A percentile compares a stretch with the other conserved stretches of the same genome.
These are phyloP conservation scores for Helicostylum pulchrum DNA, from an alignment of 192 early-diverging fungal genomes.

Conservation along the genomic window DNA sequence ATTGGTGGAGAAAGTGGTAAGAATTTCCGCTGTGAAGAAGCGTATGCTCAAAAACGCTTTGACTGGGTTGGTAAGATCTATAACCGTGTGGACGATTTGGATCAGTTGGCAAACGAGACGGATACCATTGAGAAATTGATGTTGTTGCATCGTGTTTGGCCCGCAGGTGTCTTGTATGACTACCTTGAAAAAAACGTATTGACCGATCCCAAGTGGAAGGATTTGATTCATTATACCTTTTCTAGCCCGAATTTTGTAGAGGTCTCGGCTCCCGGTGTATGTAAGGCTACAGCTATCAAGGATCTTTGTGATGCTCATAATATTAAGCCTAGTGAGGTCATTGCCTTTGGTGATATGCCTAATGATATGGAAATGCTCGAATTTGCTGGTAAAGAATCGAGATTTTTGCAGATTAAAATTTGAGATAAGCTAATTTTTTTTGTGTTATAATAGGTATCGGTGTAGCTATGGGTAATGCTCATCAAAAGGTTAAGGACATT, in stretches of 20 bases:
- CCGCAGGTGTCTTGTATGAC: slow-evolving; percentile 11
- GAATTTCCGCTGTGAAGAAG: slow-evolving; percentile 24
- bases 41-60: slow-evolving; percentile 12
- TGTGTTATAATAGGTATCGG: slow-evolving; percentile 7
- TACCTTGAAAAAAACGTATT: slow-evolving; percentile 17
- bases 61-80: slow-evolving; percentile 7
- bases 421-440: neutral
- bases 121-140: slow-evolving; percentile 29
- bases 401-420: slow-evolving; percentile 10
- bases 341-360: slow-evolving; percentile 50
- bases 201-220: slow-evolving; percentile 18
- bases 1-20: slow-evolving; percentile 30
- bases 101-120: slow-evolving; percentile 3
- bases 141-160: slow-evolving; percentile 15
- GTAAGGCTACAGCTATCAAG: slow-evolving; percentile 40
- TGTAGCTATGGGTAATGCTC: slow-evolving; percentile 29
- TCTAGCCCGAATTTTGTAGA: slow-evolving; percentile 42
- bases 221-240: slow-evolving; percentile 24
- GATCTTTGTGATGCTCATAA: slow-evolving; percentile 30
- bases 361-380: slow-evolving; percentile 51
- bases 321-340: slow-evolving; percentile 23
- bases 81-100: slow-evolving; percentile 15
- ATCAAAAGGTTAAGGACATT: slow-evolving; percentile 20
- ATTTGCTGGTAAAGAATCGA: slow-evolving; percentile 29
- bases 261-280: slow-evolving; percentile 43